These are phyloP conservation scores for Scedosporium boydii DNA, from an alignment of 2,329 filamentous ascomycete genomes.

Conservation along the genomic window DNA sequence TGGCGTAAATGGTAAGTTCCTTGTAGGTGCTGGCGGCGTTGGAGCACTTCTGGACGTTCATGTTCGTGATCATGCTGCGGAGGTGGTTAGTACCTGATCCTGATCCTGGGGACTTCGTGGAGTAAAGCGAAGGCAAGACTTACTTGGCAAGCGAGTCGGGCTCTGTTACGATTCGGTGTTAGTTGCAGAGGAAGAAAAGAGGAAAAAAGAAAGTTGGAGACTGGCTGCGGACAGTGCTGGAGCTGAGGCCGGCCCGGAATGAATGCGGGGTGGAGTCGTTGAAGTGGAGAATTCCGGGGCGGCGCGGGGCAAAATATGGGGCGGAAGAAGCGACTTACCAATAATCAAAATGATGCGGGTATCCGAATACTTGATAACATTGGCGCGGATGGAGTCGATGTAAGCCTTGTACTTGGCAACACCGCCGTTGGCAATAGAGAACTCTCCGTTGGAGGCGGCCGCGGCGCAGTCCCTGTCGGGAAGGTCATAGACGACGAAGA, in stretches of 20 bases:
- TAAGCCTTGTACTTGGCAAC: constrained; percentile 45
- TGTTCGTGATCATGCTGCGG: constrained; percentile 39
- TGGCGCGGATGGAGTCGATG: constrained; percentile 36
- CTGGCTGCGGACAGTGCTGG: no score
- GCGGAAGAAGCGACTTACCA: constrained; percentile 16
- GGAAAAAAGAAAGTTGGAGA: background rate
- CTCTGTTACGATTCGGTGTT: constrained; percentile 22
- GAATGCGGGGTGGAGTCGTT: no score
- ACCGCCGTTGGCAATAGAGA: constrained; percentile 36
- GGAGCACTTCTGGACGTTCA: constrained; percentile 38
- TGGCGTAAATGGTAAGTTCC: constrained; percentile 38
- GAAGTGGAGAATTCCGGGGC: no score
- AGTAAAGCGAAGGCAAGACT: background rate
- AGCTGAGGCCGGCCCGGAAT: no score
- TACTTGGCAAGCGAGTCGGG: constrained; percentile 46
- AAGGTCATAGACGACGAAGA: constrained; percentile 47
- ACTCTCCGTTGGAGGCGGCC: constrained; percentile 47
- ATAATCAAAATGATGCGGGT: constrained; percentile 34
- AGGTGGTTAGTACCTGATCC: background rate
- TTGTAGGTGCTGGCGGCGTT: constrained; percentile 37
- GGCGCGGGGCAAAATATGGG: no score
- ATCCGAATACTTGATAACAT: constrained; percentile 32
- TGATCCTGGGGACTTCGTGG: background rate
- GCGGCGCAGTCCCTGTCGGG: constrained; percentile 50
- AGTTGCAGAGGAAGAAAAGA: background rate